phyloP scores from a whole-genome alignment of 371 early-diverging fungal species.

The Mucor mucedo region DNA sequence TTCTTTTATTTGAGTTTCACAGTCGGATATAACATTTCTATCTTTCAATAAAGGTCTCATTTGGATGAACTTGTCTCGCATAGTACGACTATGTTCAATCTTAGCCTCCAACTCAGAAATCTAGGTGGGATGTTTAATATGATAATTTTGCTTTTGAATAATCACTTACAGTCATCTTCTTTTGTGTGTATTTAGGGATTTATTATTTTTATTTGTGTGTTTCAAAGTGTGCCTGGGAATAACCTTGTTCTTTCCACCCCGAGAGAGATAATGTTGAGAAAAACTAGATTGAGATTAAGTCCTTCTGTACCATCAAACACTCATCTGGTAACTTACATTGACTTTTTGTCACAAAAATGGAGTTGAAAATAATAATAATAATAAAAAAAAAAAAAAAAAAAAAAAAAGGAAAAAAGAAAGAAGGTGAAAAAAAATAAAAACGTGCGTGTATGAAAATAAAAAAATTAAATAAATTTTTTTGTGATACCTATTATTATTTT shows the following conservation, averaged over 20 bases:
- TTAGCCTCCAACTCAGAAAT: conserved; percentile 57
- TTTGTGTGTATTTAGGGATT: conserved; percentile 4
- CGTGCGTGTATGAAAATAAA: conserved; percentile 11
- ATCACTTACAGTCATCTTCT: conserved; percentile 29
- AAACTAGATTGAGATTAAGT: background rate
- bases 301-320: too few relatives aligned
- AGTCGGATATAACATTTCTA: conserved; percentile 72
- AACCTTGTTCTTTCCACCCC: background rate
- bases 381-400: conserved; percentile 10
- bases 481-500: conserved; percentile 10
- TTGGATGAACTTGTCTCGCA: conserved; percentile 70
- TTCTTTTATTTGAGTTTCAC: conserved; percentile 80
- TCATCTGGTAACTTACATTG: background rate
- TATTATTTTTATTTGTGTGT: conserved; percentile 24
- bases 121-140: conserved; percentile 21
- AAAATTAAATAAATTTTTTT: conserved; percentile 14
- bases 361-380: conserved; percentile 6
- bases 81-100: conserved; percentile 71
- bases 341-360: background rate
- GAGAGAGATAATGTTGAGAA: background rate
- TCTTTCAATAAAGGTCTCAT: conserved; percentile 74
- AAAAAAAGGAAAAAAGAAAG: conserved; percentile 4
- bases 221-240: conserved; percentile 18
- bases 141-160: background rate
- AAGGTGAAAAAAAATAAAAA: conserved; percentile 21